Percentiles rank a stretch among this genome's conserved stretches.
Evolutionary conservation across 495 filamentous ascomycete species (phyloP).

Genomic region (Lasiosphaeria miniovina): DNA sequence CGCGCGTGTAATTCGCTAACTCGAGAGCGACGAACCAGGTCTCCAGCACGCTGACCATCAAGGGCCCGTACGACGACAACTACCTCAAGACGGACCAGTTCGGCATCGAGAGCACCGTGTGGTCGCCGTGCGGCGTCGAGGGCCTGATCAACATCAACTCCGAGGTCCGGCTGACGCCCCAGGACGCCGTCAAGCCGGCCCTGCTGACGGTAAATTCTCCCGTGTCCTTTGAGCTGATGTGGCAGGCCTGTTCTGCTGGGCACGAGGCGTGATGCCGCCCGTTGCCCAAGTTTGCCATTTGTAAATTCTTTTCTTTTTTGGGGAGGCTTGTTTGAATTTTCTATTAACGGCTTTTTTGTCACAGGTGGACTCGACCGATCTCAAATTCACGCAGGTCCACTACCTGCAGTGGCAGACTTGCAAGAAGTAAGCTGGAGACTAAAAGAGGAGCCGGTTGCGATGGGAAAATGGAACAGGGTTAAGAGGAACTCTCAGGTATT

Average conservation of each 20-base stretch:
- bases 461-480: background rate
- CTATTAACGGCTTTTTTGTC: background rate
- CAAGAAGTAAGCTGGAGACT: conserved; percentile 10
- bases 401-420: conserved; percentile 34
- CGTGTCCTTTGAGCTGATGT: conserved; percentile 11
- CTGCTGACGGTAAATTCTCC: conserved; percentile 28
- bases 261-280: no score
- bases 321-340: no score
- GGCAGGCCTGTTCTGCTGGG: conserved; percentile 6
- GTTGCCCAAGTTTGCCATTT: no score
- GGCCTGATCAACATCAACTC: conserved; percentile 45
- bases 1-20: background rate
- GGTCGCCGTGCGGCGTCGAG: conserved; percentile 41
- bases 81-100: conserved; percentile 40
- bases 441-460: no score
- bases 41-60: conserved; percentile 31
- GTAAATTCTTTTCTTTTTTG: no score
- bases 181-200: conserved; percentile 15
- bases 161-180: conserved; percentile 34
- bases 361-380: conserved; percentile 35
- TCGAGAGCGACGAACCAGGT: conserved; percentile 18
- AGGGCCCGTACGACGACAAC: conserved; percentile 37
- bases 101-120: conserved; percentile 37
- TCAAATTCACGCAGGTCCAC: conserved; percentile 30
- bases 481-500: no score